Evolutionary conservation across 768 basidiomycete genomes (phyloP), one percentile per base, ranked within the genome.

Genomic region (Neoboletus magnificus): DNA sequence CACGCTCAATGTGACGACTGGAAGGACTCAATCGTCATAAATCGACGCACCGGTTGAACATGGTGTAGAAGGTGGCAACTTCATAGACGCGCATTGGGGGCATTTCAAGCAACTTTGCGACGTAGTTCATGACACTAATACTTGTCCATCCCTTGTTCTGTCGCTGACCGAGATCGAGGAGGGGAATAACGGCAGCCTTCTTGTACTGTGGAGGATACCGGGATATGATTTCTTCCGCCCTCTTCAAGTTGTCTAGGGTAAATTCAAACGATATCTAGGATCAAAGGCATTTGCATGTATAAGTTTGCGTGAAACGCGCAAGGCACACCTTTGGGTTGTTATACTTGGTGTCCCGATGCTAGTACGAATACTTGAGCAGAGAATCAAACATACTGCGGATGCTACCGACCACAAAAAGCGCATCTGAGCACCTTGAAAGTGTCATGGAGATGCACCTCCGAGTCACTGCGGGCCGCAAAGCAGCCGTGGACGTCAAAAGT

Each of bases 111-210:
- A 96, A 77, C 61, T 91, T 89, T 1, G 97, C 97, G 52, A 99
- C 89, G 65, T 94, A 92, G 76, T 99, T 98, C 97, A 99, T 99
- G 58, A 96, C 94, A 65, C 90, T 93, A 62, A 99, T 96, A 70
- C 90, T 93, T 25, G 96, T 98, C 92, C 93, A 99, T 63, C 92
- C 93, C 63, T 96, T 92, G 78, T 98, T 98, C 74, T 99, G 97
- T 62, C 93, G 83, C 74, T 99, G 97, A 2, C 88, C 95, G 42
- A 99, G 82, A 74, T 98, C 95, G 55, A 99, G 86, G 32, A 99
- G 80, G 45, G 97, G 97, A 69, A 99, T 98, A 63, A 93, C 87
- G 29, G 97, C 97, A 18, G 94, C 96, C 74, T 99, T 99, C 82
- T 93, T 97, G 82, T 98, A 99, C 67, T 98, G 95, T 50, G 92